phyloP scores from a whole-genome alignment of 768 basidiomycete species.

The Tricholoma matsutake region DNA sequence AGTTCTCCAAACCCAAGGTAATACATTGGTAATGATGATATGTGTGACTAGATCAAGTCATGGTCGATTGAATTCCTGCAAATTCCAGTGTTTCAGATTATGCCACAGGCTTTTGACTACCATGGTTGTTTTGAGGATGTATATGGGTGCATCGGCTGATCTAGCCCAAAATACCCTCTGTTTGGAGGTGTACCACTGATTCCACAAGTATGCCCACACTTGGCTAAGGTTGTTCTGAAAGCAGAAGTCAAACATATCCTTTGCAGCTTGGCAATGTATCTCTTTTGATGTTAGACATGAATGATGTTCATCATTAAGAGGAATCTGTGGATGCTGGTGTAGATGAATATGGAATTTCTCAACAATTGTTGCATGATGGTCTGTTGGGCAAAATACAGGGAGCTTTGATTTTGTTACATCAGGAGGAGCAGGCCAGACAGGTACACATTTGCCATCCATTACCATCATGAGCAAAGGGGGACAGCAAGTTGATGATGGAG shows the following conservation, averaged over 20 bases:
- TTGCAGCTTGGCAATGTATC: slow-evolving; percentile 6
- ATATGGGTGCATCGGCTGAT: no score
- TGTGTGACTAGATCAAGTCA: no score
- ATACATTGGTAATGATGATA: no score
- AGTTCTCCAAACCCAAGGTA: no score
- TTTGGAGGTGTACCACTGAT: slow-evolving; percentile 23
- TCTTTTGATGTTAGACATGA: slow-evolving; percentile 3
- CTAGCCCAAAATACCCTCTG: slow-evolving; percentile 19
- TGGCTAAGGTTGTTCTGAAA: no score
- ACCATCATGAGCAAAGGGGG: slow-evolving; percentile 13
- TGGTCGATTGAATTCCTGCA: no score
- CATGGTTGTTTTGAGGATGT: no score
- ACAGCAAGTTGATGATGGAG: neutral
- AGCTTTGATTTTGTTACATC: neutral
- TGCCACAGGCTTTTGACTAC: slow-evolving; percentile 9
- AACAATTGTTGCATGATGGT: slow-evolving; percentile 10
- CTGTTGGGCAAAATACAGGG: slow-evolving; percentile 13
- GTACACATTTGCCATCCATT: slow-evolving; percentile 6
- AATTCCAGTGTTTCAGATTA: no score
- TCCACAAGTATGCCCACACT: slow-evolving; percentile 30
- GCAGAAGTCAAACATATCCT: slow-evolving; percentile 23
- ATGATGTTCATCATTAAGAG: slow-evolving; percentile 9
- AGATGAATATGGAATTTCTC: slow-evolving; percentile 16
- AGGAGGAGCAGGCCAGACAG: slow-evolving; percentile 15
- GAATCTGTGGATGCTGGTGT: slow-evolving; percentile 18